Base-by-base conservation (phyloP, 2,329 filamentous ascomycete genomes). In the Sclerotinia borealis region DNA sequence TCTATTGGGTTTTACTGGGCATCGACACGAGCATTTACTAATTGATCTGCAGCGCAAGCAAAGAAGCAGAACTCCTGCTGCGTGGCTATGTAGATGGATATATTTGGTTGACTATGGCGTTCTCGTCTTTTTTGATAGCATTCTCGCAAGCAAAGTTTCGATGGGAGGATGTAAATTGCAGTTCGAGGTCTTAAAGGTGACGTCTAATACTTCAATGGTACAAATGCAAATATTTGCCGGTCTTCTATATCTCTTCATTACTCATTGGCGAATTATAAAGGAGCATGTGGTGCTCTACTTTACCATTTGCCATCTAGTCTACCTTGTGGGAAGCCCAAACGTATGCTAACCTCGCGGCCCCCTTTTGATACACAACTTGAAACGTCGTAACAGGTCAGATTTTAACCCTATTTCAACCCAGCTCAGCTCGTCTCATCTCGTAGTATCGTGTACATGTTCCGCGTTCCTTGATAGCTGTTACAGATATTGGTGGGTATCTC, bases 31-130 rank as follows among this genome's bases (percentile, higher is more conserved):
- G 29, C 31, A 34, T 45, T 25, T 37, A 50, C 65, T 69, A 63
- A 69, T 56, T 31, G 17, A 19, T 29, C 17, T 17, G 63, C 61
- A 83, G 81, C 80, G 76, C 79, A 88, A 81, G 88, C 88, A 73
- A 91, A 91, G 82, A 91, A 91, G 79, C 87, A 91, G 76, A 92
- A 91, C 78, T 89, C 86, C 29, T 91, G 89, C 83, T 91, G 88
- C 74, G 72, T 85, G 64, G 73, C 90, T 71, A 90, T 90, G 86
- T 90, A 83, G 68, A 69, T 69, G 51, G 31, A 36, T 50, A 54
- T 63, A 58, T 54, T 54, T 61, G 45, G 51, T 55, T 43, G 41
- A 25, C 65, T 67, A 50, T 64, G 59, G 65, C 64, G 59, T 69
- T 62, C 10, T 5, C 25, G 25, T 62, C 31, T 31, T 58, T 56